Evolutionary conservation across 176 grass and related monocot species (phyloP).

Genomic region (Musa schizocarpa): DNA sequence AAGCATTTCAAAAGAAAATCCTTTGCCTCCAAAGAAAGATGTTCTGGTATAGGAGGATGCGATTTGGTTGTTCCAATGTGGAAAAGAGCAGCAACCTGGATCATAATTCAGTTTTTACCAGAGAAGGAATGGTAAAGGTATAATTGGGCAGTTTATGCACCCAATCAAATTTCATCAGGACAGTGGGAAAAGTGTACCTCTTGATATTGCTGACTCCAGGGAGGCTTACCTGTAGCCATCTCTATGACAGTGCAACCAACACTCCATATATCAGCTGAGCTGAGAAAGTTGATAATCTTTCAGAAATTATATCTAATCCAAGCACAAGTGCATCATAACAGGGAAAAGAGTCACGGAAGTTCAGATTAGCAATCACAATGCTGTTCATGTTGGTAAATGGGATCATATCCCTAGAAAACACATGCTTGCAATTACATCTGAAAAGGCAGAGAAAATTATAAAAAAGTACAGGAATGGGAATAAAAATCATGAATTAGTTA

Average conservation of each 20-base stretch:
- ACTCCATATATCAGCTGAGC: conserved; percentile 99
- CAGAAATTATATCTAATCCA: not conserved
- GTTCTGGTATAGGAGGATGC: conserved; percentile 96
- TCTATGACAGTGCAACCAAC: conserved; percentile 99
- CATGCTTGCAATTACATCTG: not conserved
- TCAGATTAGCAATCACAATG: not conserved
- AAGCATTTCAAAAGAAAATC: conserved; percentile 99
- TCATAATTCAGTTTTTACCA: conserved; percentile 12
- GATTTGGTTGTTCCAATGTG: conserved; percentile 95
- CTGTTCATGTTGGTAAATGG: not conserved
- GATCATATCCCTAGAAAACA: not conserved
- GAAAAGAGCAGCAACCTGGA: conserved; percentile 92
- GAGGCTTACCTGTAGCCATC: conserved; percentile 98
- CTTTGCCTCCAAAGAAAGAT: conserved; percentile 80
- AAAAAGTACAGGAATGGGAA: no score
- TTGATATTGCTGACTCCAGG: conserved; percentile 97
- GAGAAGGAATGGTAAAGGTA: not conserved
- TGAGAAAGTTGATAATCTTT: conserved; percentile 29
- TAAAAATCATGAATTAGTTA: no score
- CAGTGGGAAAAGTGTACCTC: conserved; percentile 34
- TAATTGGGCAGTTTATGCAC: not conserved
- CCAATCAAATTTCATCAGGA: not conserved
- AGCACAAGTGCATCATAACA: not conserved
- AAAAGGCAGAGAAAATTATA: not conserved
- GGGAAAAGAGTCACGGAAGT: not conserved